phyloP scores from a whole-genome alignment of 805 yeast genomes.

The Wickerhamiella cacticola region DNA sequence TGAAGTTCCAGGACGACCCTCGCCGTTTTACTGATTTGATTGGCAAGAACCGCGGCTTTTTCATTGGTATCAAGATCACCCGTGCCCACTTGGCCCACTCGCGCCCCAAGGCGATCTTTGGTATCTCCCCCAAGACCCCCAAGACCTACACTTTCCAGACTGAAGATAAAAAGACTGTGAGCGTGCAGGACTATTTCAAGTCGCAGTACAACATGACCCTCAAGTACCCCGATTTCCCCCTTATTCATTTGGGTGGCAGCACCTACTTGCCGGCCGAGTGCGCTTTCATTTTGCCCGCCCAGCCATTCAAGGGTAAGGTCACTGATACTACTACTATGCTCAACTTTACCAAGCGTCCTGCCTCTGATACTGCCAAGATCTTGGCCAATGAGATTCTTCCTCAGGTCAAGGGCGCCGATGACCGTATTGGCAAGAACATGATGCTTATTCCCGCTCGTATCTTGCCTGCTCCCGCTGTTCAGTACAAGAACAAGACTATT shows the following conservation, averaged over 20 bases:
- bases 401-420: slow-evolving; percentile 79
- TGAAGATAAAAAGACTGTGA: slow-evolving; percentile 4
- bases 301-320: slow-evolving; percentile 10
- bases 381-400: slow-evolving; percentile 11
- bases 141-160: slow-evolving; percentile 2
- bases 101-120: slow-evolving; percentile 12
- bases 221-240: slow-evolving; percentile 12
- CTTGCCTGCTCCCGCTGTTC: slow-evolving; percentile 11
- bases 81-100: slow-evolving; percentile 11
- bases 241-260: slow-evolving; percentile 10
- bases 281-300: slow-evolving; percentile 10
- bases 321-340: slow-evolving; percentile 11
- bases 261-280: slow-evolving; percentile 12
- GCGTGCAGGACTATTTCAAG: slow-evolving; percentile 3
- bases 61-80: slow-evolving; percentile 10
- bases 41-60: slow-evolving; percentile 9
- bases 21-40: slow-evolving; percentile 2
- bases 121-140: slow-evolving; percentile 8
- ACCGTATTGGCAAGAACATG: slow-evolving; percentile 62
- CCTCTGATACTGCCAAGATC: slow-evolving; percentile 10
- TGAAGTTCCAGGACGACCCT: background rate
- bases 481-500: slow-evolving; percentile 11
- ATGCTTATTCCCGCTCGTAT: slow-evolving; percentile 11
- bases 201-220: slow-evolving; percentile 2
- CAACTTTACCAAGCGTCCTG: slow-evolving; percentile 13